Conservation (phyloP, 2,329 filamentous ascomycete species). For the Alternaria ethzedia region DNA sequence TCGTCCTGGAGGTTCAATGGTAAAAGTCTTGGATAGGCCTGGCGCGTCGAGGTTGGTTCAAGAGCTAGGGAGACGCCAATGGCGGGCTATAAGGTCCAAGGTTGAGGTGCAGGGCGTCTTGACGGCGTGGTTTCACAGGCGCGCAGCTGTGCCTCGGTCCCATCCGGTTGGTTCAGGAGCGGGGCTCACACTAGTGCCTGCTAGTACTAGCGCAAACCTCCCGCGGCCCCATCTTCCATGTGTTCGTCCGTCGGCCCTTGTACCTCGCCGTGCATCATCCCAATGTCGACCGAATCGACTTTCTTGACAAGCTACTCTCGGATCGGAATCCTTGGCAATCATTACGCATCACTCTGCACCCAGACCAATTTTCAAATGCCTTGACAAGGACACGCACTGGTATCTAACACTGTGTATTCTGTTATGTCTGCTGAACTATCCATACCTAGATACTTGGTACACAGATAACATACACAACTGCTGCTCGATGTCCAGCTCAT, state of each 20-base stretch:
- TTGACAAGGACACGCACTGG: neutral
- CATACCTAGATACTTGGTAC: neutral
- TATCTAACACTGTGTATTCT: neutral
- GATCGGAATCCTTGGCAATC: neutral
- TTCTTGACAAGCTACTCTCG: neutral
- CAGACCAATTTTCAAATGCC: neutral
- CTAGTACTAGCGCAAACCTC: neutral
- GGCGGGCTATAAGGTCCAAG: slow-evolving; percentile 3
- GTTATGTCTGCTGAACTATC: neutral
- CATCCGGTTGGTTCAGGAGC: neutral
- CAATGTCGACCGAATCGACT: neutral
- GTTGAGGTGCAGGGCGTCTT: neutral
- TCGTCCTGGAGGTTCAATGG: neutral
- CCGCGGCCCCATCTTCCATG: neutral
- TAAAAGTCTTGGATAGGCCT: neutral
- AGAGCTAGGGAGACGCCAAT: neutral
- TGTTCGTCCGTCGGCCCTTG: neutral
- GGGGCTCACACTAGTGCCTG: neutral
- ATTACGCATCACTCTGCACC: neutral
- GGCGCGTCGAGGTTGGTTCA: neutral
- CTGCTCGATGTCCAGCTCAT: neutral
- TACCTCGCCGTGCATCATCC: neutral
- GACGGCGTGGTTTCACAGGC: slow-evolving; percentile 1
- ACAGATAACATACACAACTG: neutral
- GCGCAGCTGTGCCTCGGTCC: slow-evolving; percentile 10